Evolutionary conservation across 345 rosid species (phyloP), one percentile per base, ranked within the genome.

Genomic region (Eucalyptus marginata): DNA sequence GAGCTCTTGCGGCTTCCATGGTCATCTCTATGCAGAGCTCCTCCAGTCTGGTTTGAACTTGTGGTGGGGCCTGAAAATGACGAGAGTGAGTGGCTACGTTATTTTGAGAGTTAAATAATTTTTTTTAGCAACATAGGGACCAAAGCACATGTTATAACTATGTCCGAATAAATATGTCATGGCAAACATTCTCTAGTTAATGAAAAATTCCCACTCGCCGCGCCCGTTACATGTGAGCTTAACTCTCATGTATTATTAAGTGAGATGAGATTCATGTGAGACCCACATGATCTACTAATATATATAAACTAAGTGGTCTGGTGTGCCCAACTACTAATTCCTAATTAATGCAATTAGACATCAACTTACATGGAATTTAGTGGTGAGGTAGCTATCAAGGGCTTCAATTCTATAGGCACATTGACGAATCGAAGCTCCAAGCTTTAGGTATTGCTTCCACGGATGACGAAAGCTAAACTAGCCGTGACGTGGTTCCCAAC

Each of bases 401-500:
- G 98, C 92, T 86, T 97, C 96, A 25, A 97, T 91, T 40, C 94
- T 71, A 54, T 93, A 94, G 88, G 96, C 96, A 87, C 98, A 96
- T 88, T 93, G 93, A 20, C 97, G 93, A 52, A 91, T 91, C 80
- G 92, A 87, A 44, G 91, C 89, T 89, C 95, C 96, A 44, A 95
- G 27, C 88, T 93, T 87, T 11, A 94, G 93, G 91, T 96, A 97
- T 15, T 91, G 94, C 86, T 94, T 94, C 98, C 98, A 96, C 6
- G 99, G 98, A 90, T 97, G 98, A 3, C 94, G 92, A 90, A 95
- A 96, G 52, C 86, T 85, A 92, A 97, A 97, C 46, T 90, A 88
- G 22, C 99, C 99, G 49, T 95, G 99, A 50, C 93, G 89, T 33
- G 99, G 99, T 86, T 97, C 98, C 99, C 99, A 97, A 90, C 94